These are phyloP conservation scores for Sclerotinia subarctica DNA, from an alignment of 2,329 filamentous ascomycete genomes.

Conservation along the genomic window DNA sequence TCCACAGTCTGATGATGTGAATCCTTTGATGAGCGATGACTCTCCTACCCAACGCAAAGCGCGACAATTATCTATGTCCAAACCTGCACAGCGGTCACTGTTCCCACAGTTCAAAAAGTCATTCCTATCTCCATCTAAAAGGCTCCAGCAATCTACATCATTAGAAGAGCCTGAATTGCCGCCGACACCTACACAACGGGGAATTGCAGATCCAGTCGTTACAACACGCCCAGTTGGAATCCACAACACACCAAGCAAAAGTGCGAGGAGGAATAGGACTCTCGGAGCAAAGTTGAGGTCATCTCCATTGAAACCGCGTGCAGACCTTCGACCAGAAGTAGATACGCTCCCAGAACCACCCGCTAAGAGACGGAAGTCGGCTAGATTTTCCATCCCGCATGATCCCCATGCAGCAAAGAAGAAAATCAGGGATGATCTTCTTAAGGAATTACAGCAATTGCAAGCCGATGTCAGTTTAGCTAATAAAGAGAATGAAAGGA, in stretches of 20 bases:
- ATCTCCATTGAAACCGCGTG: conserved; percentile 37
- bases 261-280: conserved; percentile 43
- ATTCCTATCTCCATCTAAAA: not conserved
- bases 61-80: conserved; percentile 16
- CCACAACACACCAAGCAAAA: conserved; percentile 55
- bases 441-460: conserved; percentile 54
- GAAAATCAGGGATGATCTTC: conserved; percentile 50
- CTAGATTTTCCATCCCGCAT: conserved; percentile 32
- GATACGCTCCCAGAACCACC: conserved; percentile 6
- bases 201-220: conserved; percentile 50
- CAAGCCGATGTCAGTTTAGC: conserved; percentile 57
- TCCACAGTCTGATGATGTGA: not conserved
- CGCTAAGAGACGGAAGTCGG: conserved; percentile 32
- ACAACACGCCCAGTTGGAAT: conserved; percentile 57
- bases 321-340: conserved; percentile 20
- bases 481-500: conserved; percentile 55
- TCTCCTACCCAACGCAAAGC: conserved; percentile 17
- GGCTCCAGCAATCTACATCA: not conserved
- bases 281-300: conserved; percentile 34
- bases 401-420: conserved; percentile 47
- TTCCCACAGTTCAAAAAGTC: not conserved
- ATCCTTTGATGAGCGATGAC: conserved; percentile 16
- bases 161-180: conserved; percentile 62
- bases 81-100: conserved; percentile 3
- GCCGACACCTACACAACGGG: conserved; percentile 51